Percentiles rank a stretch among this genome's conserved stretches.
These are phyloP conservation scores for Coelastrella sp. DNA, from an alignment of 139 green algal genomes.

Conservation along the genomic window DNA sequence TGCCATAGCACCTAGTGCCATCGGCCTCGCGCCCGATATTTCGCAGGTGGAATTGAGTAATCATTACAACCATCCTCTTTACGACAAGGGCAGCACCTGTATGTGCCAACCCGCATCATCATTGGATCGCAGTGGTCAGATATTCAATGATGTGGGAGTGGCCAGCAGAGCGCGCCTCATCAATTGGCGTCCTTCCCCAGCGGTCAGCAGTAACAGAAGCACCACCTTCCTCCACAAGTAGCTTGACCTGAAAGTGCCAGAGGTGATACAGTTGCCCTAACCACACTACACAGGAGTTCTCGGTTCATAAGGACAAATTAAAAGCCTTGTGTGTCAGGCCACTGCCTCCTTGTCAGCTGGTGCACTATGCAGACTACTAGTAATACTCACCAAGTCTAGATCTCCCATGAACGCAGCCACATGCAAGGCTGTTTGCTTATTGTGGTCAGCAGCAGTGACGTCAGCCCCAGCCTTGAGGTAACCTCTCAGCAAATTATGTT, in stretches of 20 bases:
- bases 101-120: no score
- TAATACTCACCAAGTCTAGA: slow-evolving; percentile 52
- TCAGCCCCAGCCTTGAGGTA: slow-evolving; percentile 33
- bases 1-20: no score
- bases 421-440: slow-evolving; percentile 67
- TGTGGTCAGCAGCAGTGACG: slow-evolving; percentile 53
- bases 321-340: not conserved
- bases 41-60: no score
- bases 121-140: no score
- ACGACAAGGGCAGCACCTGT: no score
- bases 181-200: slow-evolving; percentile 16
- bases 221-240: slow-evolving; percentile 29
- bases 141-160: no score
- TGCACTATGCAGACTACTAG: not conserved
- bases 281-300: no score
- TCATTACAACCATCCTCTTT: no score
- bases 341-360: not conserved
- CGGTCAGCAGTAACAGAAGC: slow-evolving; percentile 12
- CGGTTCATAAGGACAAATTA: not conserved
- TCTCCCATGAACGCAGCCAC: slow-evolving; percentile 65
- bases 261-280: no score
- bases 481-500: slow-evolving; percentile 31
- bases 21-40: no score
- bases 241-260: slow-evolving; percentile 20
- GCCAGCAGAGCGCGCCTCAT: no score